Conservation (phyloP, 2,329 filamentous ascomycete genomes). For the Colletotrichum agaves region DNA sequence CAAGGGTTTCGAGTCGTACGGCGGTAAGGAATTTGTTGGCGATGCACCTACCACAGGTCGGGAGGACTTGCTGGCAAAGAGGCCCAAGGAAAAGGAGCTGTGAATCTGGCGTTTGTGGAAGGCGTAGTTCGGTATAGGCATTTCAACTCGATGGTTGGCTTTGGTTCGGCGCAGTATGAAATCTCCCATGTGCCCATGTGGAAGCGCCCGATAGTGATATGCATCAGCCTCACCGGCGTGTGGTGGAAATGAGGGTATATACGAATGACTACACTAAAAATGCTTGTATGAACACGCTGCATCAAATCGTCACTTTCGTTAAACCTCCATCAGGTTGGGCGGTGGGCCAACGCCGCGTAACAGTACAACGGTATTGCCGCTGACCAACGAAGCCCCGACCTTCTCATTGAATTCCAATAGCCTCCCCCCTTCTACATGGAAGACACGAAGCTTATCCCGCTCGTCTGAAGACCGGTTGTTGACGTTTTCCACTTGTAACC, state of each 20-base stretch:
- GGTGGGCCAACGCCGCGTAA: conserved; percentile 86
- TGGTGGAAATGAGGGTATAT: conserved; percentile 33
- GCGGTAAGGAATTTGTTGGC: conserved; percentile 69
- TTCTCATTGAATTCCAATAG: conserved; percentile 90
- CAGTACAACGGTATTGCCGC: conserved; percentile 90
- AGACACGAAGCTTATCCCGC: conserved; percentile 84
- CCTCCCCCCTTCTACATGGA: conserved; percentile 90
- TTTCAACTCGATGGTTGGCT: conserved; percentile 21
- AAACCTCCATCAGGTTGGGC: conserved; percentile 73
- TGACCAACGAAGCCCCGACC: conserved; percentile 77
- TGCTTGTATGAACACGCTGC: conserved; percentile 28
- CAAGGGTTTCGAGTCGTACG: conserved; percentile 78
- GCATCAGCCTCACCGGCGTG: conserved; percentile 10
- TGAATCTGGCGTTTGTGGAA: conserved; percentile 13
- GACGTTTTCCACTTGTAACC: conserved; percentile 82
- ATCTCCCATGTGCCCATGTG: conserved; percentile 17
- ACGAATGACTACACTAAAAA: not conserved
- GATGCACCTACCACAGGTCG: conserved; percentile 64
- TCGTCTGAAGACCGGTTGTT: conserved; percentile 83
- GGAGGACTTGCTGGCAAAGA: conserved; percentile 55
- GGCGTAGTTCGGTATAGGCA: not conserved
- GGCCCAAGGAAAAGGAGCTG: conserved; percentile 41
- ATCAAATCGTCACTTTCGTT: conserved; percentile 27
- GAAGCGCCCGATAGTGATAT: not conserved
- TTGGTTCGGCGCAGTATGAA: conserved; percentile 25